Conservation (phyloP, 257 asterid genomes). For the Asclepias syriaca region DNA sequence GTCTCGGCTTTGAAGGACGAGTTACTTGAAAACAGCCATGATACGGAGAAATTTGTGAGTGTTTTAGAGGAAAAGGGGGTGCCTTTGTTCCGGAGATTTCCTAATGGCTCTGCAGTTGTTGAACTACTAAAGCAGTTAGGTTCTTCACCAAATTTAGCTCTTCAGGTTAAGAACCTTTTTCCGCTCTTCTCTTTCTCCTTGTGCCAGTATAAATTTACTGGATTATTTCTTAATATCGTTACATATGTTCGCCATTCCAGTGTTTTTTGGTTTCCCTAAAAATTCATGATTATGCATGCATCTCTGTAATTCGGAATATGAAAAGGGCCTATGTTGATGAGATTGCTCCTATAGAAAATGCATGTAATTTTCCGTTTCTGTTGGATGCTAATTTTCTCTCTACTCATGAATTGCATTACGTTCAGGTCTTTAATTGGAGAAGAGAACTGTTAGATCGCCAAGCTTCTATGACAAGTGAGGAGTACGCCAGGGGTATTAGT, state of each 20-base stretch:
- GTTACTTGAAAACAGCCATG: slow-evolving; percentile 31
- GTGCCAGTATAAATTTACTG: neutral
- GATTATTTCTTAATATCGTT: neutral
- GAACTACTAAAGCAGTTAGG: slow-evolving; percentile 53
- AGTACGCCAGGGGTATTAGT: slow-evolving; percentile 64
- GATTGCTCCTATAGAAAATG: neutral
- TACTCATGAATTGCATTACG: slow-evolving; percentile 9
- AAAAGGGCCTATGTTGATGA: neutral
- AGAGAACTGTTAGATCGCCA: slow-evolving; percentile 47
- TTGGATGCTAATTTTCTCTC: neutral
- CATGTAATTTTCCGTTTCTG: neutral
- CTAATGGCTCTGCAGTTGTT: slow-evolving; percentile 57
- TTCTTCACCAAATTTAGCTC: slow-evolving; percentile 36
- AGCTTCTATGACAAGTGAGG: slow-evolving; percentile 62
- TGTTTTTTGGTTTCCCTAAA: too few relatives aligned
- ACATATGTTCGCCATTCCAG: neutral
- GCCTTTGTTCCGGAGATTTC: slow-evolving; percentile 43
- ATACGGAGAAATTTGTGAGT: slow-evolving; percentile 32
- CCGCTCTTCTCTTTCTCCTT: neutral
- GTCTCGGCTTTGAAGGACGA: slow-evolving; percentile 48
- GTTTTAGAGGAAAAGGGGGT: slow-evolving; percentile 51
- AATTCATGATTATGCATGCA: neutral
- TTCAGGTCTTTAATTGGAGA: slow-evolving; percentile 83
- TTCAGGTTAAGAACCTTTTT: slow-evolving; percentile 47
- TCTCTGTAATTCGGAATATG: neutral